phyloP scores from a whole-genome alignment of 495 filamentous ascomycete species.

The Penicillium dipodomyicola region DNA sequence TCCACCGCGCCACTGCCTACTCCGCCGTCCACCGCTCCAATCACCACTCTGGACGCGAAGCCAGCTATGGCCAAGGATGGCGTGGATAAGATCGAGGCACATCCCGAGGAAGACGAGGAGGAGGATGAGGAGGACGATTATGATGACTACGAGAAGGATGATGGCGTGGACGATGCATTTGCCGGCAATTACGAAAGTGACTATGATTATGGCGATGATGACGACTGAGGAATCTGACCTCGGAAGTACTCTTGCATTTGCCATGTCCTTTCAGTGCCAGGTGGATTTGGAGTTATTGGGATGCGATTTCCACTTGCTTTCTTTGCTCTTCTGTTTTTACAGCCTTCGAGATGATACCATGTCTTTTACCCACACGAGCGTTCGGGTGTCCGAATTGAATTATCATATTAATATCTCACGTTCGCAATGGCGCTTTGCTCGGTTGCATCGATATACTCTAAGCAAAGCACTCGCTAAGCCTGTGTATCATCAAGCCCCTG shows the following conservation, averaged over 20 bases:
- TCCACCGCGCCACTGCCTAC: constrained; percentile 16
- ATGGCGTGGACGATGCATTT: constrained; percentile 42
- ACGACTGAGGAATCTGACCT: neutral
- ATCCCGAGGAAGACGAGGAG: constrained; percentile 26
- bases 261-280: neutral
- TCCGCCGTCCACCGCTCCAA: constrained; percentile 18
- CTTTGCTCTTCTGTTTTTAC: neutral
- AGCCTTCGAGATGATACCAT: constrained; percentile 6
- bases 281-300: neutral
- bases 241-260: neutral
- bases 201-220: constrained; percentile 27
- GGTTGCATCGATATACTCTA: neutral
- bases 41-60: constrained; percentile 11
- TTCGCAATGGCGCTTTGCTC: neutral
- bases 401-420: neutral
- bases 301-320: constrained; percentile 2
- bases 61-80: neutral
- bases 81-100: constrained; percentile 12
- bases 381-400: constrained; percentile 1
- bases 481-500: neutral
- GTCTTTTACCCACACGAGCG: neutral
- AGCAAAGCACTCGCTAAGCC: neutral
- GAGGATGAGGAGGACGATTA: constrained; percentile 38
- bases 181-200: constrained; percentile 38
- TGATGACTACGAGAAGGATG: constrained; percentile 31